Conservation (phyloP, 495 filamentous ascomycete species). For the Talaromyces adpressus region DNA sequence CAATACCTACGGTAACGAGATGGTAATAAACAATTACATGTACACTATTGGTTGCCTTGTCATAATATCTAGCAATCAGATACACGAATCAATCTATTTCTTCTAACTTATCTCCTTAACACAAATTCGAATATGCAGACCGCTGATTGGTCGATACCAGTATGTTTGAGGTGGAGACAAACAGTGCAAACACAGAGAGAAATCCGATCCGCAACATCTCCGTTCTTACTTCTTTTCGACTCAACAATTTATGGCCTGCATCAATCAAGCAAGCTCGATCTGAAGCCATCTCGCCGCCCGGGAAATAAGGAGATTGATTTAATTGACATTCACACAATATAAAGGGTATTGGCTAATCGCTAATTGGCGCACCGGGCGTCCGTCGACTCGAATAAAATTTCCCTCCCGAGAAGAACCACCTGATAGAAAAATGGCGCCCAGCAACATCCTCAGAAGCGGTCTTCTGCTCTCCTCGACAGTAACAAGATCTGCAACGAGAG, state of each 20-base stretch:
- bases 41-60: background rate
- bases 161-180: slow-evolving; percentile 18
- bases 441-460: background rate
- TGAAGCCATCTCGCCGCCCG: background rate
- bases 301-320: too few species aligned
- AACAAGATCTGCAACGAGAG: slow-evolving; percentile 8
- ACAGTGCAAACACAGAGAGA: slow-evolving; percentile 32
- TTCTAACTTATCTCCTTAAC: background rate
- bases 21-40: background rate
- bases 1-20: background rate
- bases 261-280: background rate
- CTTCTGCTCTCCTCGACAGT: background rate
- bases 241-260: background rate
- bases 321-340: too few species aligned
- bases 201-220: slow-evolving; percentile 13
- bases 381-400: background rate
- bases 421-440: background rate
- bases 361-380: background rate
- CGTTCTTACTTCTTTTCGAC: slow-evolving; percentile 9
- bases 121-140: background rate
- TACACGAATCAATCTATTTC: background rate
- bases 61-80: background rate
- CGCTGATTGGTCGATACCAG: background rate
- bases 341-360: background rate
- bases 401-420: background rate